Evolutionary conservation across 1,139 yeast genomes (phyloP).

Genomic region (Sugiyamaella japonica): DNA sequence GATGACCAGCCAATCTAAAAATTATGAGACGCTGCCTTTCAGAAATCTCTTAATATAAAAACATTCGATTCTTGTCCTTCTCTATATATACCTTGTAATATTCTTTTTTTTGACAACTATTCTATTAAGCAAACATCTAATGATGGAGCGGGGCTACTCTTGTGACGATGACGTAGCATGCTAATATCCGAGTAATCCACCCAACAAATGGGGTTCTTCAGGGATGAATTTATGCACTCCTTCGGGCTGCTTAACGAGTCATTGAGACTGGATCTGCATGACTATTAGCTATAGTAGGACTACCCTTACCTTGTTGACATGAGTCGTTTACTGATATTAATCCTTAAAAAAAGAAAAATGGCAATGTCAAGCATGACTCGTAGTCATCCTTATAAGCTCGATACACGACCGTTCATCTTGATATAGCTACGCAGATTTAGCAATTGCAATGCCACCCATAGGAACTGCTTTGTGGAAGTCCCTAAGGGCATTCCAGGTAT

Average conservation of each 20-base stretch:
- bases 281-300: neutral
- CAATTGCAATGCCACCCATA: slow-evolving; percentile 13
- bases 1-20: slow-evolving; percentile 20
- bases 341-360: neutral
- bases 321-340: neutral
- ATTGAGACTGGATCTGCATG: neutral
- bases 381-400: slow-evolving; percentile 7
- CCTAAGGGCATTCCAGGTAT: slow-evolving; percentile 34
- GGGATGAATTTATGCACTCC: too few species aligned
- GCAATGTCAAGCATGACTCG: slow-evolving; percentile 7
- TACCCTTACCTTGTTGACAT: neutral
- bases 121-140: neutral
- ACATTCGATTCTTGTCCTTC: neutral
- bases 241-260: neutral
- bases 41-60: neutral
- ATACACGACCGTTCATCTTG: too few species aligned
- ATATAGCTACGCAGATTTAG: neutral
- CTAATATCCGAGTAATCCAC: too few species aligned
- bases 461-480: slow-evolving; percentile 21
- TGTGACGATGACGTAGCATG: too few species aligned
- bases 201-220: too few species aligned
- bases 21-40: neutral
- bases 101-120: too few species aligned
- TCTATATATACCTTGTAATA: neutral
- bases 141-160: too few species aligned